These are phyloP conservation scores for Manihot esculenta DNA, from an alignment of 441 rosid genomes.

Conservation along the genomic window DNA sequence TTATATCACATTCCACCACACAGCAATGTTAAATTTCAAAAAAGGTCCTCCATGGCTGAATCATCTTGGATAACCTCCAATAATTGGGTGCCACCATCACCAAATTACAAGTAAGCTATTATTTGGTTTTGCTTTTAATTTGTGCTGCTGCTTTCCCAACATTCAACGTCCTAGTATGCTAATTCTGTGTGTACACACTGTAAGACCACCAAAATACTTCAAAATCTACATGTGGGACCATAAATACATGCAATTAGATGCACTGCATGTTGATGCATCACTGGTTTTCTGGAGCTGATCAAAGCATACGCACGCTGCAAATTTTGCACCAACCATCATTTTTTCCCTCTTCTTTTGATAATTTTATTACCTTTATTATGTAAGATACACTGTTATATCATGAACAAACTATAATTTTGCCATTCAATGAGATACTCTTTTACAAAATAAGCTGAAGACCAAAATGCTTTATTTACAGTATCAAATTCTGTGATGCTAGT, in stretches of 20 bases:
- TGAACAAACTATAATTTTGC: background rate
- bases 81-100: too few species aligned
- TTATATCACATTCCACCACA: background rate
- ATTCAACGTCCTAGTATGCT: background rate
- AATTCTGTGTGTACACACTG: background rate
- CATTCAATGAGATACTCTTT: background rate
- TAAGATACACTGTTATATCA: background rate
- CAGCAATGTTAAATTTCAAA: background rate
- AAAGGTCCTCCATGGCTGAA: too few species aligned
- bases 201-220: background rate
- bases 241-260: background rate
- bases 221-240: background rate
- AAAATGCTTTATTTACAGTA: background rate
- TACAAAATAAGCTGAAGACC: background rate
- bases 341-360: background rate
- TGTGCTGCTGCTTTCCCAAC: background rate
- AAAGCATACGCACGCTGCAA: background rate
- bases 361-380: background rate
- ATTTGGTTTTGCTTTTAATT: background rate
- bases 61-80: too few species aligned
- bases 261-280: background rate
- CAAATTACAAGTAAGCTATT: too few species aligned
- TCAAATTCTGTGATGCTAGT: background rate
- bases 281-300: background rate
- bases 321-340: background rate